phyloP scores from a whole-genome alignment of 495 filamentous ascomycete species.

The Haplographium delicatum region DNA sequence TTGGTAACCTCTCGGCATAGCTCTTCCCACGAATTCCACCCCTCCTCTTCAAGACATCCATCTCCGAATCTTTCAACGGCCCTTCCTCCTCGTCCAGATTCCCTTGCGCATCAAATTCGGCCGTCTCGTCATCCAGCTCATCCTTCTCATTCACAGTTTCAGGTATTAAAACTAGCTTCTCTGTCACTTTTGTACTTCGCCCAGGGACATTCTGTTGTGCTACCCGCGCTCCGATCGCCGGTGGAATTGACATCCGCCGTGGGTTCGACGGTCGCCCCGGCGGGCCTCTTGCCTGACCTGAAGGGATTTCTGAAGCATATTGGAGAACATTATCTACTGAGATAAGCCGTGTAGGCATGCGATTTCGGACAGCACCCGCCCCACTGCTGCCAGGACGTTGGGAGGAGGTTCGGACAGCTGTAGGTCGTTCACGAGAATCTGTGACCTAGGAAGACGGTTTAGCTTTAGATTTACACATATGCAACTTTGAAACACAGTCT shows the following conservation, averaged over 20 bases:
- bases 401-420: conserved; percentile 10
- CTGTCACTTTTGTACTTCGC: conserved; percentile 84
- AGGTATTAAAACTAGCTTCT: conserved; percentile 92
- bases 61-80: conserved; percentile 75
- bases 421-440: conserved; percentile 31
- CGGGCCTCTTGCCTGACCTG: conserved; percentile 79
- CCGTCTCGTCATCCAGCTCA: conserved; percentile 48
- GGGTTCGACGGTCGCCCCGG: conserved; percentile 47
- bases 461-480: conserved; percentile 2
- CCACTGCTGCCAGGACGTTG: conserved; percentile 19
- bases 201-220: conserved; percentile 75
- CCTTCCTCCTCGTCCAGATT: conserved; percentile 54
- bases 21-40: conserved; percentile 67
- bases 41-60: conserved; percentile 57
- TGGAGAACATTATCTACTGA: conserved; percentile 95
- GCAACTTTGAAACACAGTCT: neutral
- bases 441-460: conserved; percentile 30
- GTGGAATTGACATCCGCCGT: conserved; percentile 34
- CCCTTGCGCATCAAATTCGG: conserved; percentile 38
- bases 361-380: conserved; percentile 16
- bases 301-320: conserved; percentile 91
- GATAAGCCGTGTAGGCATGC: conserved; percentile 68
- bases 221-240: conserved; percentile 37
- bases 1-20: conserved; percentile 91
- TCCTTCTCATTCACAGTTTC: conserved; percentile 66